phyloP scores from a whole-genome alignment of 2,329 filamentous ascomycete species.

The Magnaporthiopsis rhizophila region DNA sequence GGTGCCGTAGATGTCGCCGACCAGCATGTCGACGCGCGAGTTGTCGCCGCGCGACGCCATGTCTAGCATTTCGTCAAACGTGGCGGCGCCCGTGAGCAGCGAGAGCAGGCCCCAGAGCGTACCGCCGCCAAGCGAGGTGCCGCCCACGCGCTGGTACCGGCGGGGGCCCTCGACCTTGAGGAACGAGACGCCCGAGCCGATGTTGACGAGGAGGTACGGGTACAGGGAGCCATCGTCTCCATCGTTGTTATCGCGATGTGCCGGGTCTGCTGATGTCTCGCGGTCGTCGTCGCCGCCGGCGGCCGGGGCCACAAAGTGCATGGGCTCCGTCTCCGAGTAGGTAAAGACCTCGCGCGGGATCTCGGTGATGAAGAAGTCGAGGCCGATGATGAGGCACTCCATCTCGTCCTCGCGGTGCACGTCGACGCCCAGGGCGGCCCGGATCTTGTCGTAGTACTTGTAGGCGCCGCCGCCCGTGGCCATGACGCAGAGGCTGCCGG shows the following conservation, averaged over 20 bases:
- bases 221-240: conserved; percentile 58
- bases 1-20: conserved; percentile 94
- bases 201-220: conserved; percentile 95
- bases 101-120: conserved; percentile 94
- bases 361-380: conserved; percentile 98
- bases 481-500: conserved; percentile 78
- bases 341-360: conserved; percentile 97
- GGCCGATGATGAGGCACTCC: conserved; percentile 93
- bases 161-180: conserved; percentile 90
- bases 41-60: conserved; percentile 91
- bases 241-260: conserved; percentile 17
- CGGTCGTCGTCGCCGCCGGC: conserved; percentile 1
- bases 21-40: conserved; percentile 86
- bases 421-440: conserved; percentile 74
- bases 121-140: conserved; percentile 90
- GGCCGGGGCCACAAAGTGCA: conserved; percentile 77
- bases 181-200: conserved; percentile 93
- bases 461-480: conserved; percentile 93
- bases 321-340: conserved; percentile 83
- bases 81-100: conserved; percentile 82
- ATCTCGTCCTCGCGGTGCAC: conserved; percentile 94
- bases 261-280: not conserved
- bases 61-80: conserved; percentile 96
- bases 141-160: conserved; percentile 83
- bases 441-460: conserved; percentile 92